phyloP scores from a whole-genome alignment of 306 rosid genomes.

The Boehmeria nivea region DNA sequence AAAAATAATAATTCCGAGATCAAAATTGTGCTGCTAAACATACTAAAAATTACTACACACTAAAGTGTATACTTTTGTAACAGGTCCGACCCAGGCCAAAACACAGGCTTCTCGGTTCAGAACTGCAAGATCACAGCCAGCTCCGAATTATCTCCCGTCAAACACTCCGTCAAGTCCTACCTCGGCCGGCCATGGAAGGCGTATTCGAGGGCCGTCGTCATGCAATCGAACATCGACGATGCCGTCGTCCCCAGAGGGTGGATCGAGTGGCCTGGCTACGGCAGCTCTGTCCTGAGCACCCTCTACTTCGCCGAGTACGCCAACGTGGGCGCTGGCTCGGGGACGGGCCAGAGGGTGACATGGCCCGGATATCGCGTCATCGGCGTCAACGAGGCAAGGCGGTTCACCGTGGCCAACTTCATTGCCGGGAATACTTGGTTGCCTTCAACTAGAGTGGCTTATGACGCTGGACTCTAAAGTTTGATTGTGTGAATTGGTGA shows the following conservation, averaged over 20 bases:
- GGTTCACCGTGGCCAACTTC: conserved; percentile 33
- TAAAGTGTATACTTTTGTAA: too few relatives aligned
- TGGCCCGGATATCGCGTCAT: conserved; percentile 45
- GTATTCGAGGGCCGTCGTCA: conserved; percentile 40
- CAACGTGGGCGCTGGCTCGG: conserved; percentile 37
- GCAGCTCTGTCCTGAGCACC: conserved; percentile 16
- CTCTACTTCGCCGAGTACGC: conserved; percentile 42
- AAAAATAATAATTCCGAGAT: too few relatives aligned
- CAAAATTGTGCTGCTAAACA: too few relatives aligned
- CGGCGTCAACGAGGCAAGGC: conserved; percentile 22
- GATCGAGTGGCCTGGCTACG: conserved; percentile 43
- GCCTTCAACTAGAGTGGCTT: conserved; percentile 34
- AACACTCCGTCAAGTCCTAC: conserved; percentile 20
- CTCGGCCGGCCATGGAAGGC: conserved; percentile 52
- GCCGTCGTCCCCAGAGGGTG: conserved; percentile 27
- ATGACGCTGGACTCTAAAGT: conserved; percentile 29
- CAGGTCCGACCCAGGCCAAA: conserved; percentile 40
- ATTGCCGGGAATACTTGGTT: conserved; percentile 48
- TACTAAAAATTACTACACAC: too few relatives aligned
- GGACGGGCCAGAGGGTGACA: conserved; percentile 24
- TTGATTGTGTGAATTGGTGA: too few relatives aligned
- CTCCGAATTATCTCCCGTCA: conserved; percentile 24
- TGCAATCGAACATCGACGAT: conserved; percentile 32
- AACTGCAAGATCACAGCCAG: conserved; percentile 25
- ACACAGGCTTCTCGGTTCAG: conserved; percentile 46